Evolutionary conservation across 163 green algal genomes (phyloP), one percentile per base, ranked within the genome.

Genomic region (Scenedesmus sp.): DNA sequence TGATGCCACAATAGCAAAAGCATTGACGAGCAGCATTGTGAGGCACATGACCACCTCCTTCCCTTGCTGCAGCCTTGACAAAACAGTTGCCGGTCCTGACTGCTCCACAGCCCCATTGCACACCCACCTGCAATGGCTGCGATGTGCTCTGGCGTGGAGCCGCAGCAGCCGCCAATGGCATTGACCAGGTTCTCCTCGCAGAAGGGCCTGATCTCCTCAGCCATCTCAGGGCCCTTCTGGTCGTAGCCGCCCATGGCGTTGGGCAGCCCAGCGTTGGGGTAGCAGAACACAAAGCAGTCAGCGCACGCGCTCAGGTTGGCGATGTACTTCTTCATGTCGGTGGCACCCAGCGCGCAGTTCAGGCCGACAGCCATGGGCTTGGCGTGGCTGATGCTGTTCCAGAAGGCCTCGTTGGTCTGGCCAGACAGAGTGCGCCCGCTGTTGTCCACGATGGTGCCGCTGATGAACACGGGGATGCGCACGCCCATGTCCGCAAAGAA

Each of bases 401-500:
- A 99, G 95, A 99, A 99, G 2, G 98, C 98, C 96, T 99, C 98
- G 92, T 99, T 99, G 88, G 98, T 99, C 96, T 99, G 98, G 18
- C 98, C 98, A 82, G 94, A 98, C 92, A 99, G 95, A 49, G 98
- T 99, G 93, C 98, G 97, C 0, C 98, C 98, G 85, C 93, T 97
- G 93, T 98, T 98, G 95, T 99, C 98, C 78, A 99, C 97, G 82
- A 99, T 99, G 79, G 97, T 99, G 90, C 97, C 97, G 90, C 95
- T 98, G 92, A 99, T 95, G 90, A 99, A 98, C 76, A 99, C 97
- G 0, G 98, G 98, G 80, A 99, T 95, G 73, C 97, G 95, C 70
- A 97, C 91, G 43, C 96, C 95, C 86, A 95, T 95, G 59, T 97
- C 95, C n/a, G 95, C 94, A 91, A 99, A 99, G 90, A 99, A 97